Base-by-base conservation (phyloP, 108 stramenopile species). In the Skeletonema grethae region DNA sequence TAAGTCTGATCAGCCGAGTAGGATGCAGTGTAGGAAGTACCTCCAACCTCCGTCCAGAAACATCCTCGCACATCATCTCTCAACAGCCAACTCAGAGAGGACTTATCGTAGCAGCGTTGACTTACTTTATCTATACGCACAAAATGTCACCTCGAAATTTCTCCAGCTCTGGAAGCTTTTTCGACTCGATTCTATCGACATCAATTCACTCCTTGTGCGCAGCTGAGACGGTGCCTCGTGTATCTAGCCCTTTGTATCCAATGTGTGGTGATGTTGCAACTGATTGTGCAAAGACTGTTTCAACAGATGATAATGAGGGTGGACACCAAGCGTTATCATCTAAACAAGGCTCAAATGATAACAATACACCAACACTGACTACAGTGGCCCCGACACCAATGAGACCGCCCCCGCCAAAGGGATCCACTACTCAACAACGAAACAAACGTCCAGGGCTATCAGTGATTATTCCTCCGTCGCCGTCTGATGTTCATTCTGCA, bases 351-450 rank as follows among this genome's bases (percentile, higher is more conserved):
- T 22, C 50, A 20, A 50, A 46, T 16, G 16, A 46, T 16, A n/a
- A 46, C 46, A 46, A 50, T 53, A 53, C 18, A 53, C 7, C 22
- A 53, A 53, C 50, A 22, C 46, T 48, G 46, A 48, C 46, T 48
- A 4, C 16, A 20, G n/a, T 48, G 46, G 18, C 18, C 5, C 46
- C 46, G 20, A 18, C 16, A 20, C 50, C 50, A 24, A 24, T n/a
- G 50, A 20, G 50, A 53, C 50, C 50, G 6, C 50, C 22, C n/a
- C 50, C 22, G 9, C 50, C 50, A 7, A 53, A 53, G 18, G 22
- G 50, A 53, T 22, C 50, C 8, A 53, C 50, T 53, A 53, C 50
- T 53, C 22, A 5, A 22, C 50, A 24, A 7, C 20, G 16, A 53
- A 20, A 22, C 7, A 53, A 53, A 5, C 4, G 8, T 0, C 50